These are phyloP conservation scores for carrot (Daucus carota) DNA, from an alignment of 129 eudicot species.

Conservation along the genomic window DNA sequence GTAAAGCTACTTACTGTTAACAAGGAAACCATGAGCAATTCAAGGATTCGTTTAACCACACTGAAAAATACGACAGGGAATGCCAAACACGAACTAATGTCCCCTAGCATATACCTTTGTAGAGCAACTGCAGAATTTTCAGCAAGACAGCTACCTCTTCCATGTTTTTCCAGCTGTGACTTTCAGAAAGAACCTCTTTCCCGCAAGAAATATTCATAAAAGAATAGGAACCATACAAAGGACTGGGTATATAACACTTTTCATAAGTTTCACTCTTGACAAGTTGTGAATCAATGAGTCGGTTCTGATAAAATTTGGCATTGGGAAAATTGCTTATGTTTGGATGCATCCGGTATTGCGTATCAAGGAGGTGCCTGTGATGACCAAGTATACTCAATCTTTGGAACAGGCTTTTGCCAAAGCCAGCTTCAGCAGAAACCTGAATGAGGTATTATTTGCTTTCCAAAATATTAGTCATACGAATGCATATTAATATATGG, in stretches of 20 bases:
- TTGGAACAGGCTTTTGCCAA: constrained; percentile 14
- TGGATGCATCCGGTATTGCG: constrained; percentile 18
- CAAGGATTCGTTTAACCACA: no score
- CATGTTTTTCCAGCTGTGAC: constrained; percentile 27
- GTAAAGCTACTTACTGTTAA: not conserved
- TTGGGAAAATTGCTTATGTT: constrained; percentile 11
- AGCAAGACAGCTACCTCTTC: constrained; percentile 35
- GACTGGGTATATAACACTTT: constrained; percentile 6
- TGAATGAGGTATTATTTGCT: not conserved
- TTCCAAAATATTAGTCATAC: not conserved
- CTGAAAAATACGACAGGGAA: no score
- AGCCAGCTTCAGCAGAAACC: constrained; percentile 12
- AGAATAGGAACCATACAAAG: constrained; percentile 18
- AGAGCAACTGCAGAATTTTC: constrained; percentile 34
- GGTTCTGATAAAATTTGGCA: constrained; percentile 6
- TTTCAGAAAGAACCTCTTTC: constrained; percentile 24
- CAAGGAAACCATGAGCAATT: not conserved
- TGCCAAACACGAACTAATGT: not conserved
- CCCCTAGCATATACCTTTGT: constrained; percentile 28
- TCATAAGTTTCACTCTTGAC: constrained; percentile 13
- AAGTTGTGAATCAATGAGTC: constrained; percentile 6
- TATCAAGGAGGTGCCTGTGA: constrained; percentile 13
- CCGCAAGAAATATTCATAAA: constrained; percentile 28
- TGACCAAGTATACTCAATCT: constrained; percentile 12
- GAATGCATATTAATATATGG: no score